phyloP scores from a whole-genome alignment of 2,329 filamentous ascomycete species.

The Fusarium sp. region DNA sequence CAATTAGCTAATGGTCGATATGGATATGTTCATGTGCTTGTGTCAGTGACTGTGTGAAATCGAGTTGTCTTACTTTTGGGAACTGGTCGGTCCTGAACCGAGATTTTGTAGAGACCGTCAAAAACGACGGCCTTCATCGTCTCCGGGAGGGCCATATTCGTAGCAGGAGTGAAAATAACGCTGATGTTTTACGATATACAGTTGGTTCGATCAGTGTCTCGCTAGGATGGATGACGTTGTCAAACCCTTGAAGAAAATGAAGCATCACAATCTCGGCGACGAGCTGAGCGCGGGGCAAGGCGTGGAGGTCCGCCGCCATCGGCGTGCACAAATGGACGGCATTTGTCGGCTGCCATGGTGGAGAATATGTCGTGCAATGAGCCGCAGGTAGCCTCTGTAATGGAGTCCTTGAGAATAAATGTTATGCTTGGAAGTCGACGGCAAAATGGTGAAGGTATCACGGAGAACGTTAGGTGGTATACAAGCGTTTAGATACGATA shows the following conservation, averaged over 20 bases:
- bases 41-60: neutral
- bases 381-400: neutral
- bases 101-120: constrained; percentile 80
- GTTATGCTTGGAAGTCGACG: neutral
- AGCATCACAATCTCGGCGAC: neutral
- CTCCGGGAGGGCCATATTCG: constrained; percentile 50
- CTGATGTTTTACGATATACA: neutral
- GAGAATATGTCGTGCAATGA: neutral
- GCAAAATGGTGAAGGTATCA: neutral
- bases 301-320: constrained; percentile 1
- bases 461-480: neutral
- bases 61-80: constrained; percentile 66
- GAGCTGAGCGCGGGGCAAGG: neutral
- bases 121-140: constrained; percentile 94
- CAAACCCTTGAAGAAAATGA: neutral
- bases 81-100: constrained; percentile 82
- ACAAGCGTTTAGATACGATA: neutral
- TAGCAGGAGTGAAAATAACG: neutral
- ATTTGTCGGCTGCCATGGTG: neutral
- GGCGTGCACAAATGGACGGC: neutral
- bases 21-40: neutral
- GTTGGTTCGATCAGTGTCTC: neutral
- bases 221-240: neutral
- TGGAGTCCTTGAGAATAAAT: neutral
- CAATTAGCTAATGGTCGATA: constrained; percentile 13